phyloP scores from a whole-genome alignment of 257 asterid species.

The Nicotiana knightiana region DNA sequence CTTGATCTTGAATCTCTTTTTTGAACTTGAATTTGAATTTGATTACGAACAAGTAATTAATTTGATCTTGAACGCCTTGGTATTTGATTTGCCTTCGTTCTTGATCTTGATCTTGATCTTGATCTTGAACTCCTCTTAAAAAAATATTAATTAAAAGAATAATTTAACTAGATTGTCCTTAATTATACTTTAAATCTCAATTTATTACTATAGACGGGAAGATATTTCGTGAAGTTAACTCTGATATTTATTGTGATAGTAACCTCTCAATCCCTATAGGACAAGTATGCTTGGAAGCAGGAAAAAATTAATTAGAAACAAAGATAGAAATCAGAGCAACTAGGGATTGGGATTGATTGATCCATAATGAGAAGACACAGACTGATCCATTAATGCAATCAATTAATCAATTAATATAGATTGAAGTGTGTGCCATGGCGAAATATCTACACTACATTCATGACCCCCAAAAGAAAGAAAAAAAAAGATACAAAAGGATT shows the following conservation, averaged over 20 bases:
- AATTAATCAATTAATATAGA: neutral
- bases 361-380: neutral
- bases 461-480: neutral
- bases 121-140: no score
- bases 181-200: no score
- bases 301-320: neutral
- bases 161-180: no score
- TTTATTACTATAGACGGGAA: no score
- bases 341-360: neutral
- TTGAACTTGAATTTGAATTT: no score
- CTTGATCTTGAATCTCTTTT: no score
- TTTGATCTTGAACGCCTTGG: no score
- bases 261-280: neutral
- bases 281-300: neutral
- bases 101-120: no score
- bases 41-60: no score
- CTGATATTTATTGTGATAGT: neutral
- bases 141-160: no score
- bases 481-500: neutral
- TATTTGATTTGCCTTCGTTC: no score
- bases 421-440: constrained; percentile 4
- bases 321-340: neutral
- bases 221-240: neutral
- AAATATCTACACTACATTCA: neutral
- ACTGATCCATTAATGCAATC: neutral